phyloP scores from a whole-genome alignment of 2,329 filamentous ascomycete species.

The Neonectria sp. region DNA sequence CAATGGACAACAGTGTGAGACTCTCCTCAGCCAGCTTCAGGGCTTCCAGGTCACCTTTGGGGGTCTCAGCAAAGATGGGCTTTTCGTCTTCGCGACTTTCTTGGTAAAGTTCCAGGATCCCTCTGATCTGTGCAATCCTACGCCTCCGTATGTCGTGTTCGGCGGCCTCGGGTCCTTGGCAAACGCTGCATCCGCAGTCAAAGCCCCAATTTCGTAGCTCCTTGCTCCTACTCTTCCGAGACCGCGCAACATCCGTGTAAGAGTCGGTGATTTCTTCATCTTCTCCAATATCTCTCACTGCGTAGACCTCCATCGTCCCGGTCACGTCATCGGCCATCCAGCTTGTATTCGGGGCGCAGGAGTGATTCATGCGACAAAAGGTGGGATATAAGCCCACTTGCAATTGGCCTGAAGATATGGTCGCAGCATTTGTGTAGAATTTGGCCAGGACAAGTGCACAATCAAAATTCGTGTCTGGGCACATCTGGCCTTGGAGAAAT shows the following conservation, averaged over 20 bases:
- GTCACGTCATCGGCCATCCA: conserved; percentile 28
- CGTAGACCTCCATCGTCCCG: conserved; percentile 28
- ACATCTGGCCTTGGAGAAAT: conserved; percentile 13
- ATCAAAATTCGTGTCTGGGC: conserved; percentile 22
- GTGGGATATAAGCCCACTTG: conserved; percentile 27
- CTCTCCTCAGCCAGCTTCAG: conserved; percentile 25
- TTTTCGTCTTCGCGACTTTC: conserved; percentile 10
- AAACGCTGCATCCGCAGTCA: conserved; percentile 18
- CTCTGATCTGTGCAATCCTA: conserved; percentile 22
- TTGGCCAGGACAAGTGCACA: conserved; percentile 26
- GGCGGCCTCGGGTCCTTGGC: conserved; percentile 16
- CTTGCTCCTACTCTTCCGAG: conserved; percentile 15
- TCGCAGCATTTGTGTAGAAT: conserved; percentile 33
- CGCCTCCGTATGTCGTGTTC: conserved; percentile 23
- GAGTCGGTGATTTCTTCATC: conserved; percentile 32
- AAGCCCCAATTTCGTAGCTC: conserved; percentile 32
- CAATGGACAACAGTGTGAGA: conserved; percentile 3
- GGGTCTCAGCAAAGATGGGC: conserved; percentile 25
- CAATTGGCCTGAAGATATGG: conserved; percentile 15
- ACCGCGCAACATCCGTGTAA: conserved; percentile 27
- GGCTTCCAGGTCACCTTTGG: conserved; percentile 20
- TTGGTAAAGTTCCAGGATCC: conserved; percentile 25
- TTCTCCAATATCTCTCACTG: conserved; percentile 27
- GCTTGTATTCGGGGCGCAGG: conserved; percentile 25
- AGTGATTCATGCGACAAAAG: conserved; percentile 33